These are phyloP conservation scores for Pseudopyrenochaeta lycopersici DNA, from an alignment of 2,329 filamentous ascomycete genomes.

Conservation along the genomic window DNA sequence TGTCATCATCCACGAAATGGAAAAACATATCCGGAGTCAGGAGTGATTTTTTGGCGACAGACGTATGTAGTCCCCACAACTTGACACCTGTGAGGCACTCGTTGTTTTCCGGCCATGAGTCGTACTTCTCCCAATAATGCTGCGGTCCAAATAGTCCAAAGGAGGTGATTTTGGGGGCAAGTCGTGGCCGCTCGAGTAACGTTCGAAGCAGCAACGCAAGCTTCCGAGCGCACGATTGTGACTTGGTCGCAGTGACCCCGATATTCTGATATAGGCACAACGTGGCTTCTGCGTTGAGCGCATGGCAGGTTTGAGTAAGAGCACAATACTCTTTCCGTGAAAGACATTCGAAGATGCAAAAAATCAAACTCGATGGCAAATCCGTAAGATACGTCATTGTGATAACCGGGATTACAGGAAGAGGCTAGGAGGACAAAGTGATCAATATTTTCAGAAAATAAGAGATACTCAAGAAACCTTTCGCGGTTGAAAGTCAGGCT, in stretches of 20 bases:
- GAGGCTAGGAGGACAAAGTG: background rate
- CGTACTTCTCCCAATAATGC: slow-evolving; percentile 28
- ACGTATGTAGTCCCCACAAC: slow-evolving; percentile 32
- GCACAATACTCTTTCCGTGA: slow-evolving; percentile 18
- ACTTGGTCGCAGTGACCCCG: slow-evolving; percentile 26
- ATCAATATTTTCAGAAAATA: background rate
- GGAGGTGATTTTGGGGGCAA: slow-evolving; percentile 19
- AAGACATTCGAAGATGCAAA: slow-evolving; percentile 23
- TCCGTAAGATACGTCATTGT: slow-evolving; percentile 26
- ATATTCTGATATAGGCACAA: slow-evolving; percentile 31
- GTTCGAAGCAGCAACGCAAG: slow-evolving; percentile 31
- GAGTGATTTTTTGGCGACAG: slow-evolving; percentile 21
- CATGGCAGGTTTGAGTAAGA: slow-evolving; percentile 21
- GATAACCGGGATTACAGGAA: background rate
- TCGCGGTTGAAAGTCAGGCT: too few relatives aligned
- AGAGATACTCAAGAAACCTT: background rate
- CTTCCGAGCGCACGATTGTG: slow-evolving; percentile 25
- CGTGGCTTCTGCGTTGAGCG: slow-evolving; percentile 17
- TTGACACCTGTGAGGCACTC: slow-evolving; percentile 12
- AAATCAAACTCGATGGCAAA: slow-evolving; percentile 23
- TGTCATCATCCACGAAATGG: slow-evolving; percentile 30
- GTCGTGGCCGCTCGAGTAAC: slow-evolving; percentile 27
- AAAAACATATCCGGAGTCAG: slow-evolving; percentile 32
- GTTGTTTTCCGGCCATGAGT: slow-evolving; percentile 24
- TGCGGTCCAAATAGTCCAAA: slow-evolving; percentile 26